These are phyloP conservation scores for Apiotrichum laibachii DNA, from an alignment of 1,284 basidiomycete species.

Conservation along the genomic window DNA sequence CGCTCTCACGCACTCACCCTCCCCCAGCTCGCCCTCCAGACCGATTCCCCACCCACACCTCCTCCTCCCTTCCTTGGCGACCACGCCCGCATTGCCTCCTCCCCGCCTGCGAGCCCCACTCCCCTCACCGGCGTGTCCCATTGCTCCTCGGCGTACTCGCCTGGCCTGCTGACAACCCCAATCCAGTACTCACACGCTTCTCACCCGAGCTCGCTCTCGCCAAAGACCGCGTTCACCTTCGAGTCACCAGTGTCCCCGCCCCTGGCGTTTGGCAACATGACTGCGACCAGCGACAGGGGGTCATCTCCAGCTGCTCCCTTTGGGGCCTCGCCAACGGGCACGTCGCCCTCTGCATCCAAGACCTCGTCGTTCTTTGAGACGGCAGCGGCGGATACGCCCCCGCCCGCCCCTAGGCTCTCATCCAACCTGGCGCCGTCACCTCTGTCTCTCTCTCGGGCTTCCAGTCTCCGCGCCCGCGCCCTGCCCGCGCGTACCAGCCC, in stretches of 20 bases:
- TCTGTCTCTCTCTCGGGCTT: slow-evolving; percentile 39
- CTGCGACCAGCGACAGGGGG: too few species aligned
- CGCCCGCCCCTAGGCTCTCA: slow-evolving; percentile 29
- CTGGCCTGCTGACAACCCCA: not conserved
- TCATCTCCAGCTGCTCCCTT: too few species aligned
- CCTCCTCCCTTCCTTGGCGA: too few species aligned
- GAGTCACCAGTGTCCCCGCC: not conserved
- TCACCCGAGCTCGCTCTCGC: not conserved
- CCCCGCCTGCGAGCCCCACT: too few species aligned
- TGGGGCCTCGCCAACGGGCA: not conserved
- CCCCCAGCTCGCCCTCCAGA: too few species aligned
- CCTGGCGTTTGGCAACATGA: not conserved
- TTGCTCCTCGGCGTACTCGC: too few species aligned
- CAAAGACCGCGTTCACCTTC: not conserved
- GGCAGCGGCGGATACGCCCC: slow-evolving; percentile 26
- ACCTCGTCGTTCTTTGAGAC: slow-evolving; percentile 47
- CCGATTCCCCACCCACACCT: too few species aligned
- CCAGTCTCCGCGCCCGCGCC: slow-evolving; percentile 27
- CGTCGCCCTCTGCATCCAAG: slow-evolving; percentile 6
- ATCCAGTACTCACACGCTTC: not conserved
- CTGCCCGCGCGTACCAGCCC: slow-evolving; percentile 11
- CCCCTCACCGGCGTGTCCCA: too few species aligned
- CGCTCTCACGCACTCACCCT: too few species aligned
- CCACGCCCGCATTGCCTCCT: too few species aligned
- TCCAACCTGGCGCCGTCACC: slow-evolving; percentile 32